Evolutionary conservation across 192 early-diverging fungal species (phyloP).

Genomic region (Paraglomus occultum): DNA sequence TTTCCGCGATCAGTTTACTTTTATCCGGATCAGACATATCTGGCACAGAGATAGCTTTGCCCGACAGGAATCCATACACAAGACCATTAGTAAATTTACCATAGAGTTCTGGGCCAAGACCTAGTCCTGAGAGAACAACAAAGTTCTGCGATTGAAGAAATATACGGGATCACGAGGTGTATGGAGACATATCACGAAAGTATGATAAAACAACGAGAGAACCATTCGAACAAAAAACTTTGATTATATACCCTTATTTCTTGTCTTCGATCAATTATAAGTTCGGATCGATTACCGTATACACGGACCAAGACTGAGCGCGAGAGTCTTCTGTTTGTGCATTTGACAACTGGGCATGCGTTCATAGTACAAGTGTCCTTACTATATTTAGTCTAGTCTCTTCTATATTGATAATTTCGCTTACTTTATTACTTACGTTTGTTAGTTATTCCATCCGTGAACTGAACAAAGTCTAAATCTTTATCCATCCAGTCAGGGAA

Average conservation of each 20-base stretch:
- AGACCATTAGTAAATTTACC: conserved; percentile 90
- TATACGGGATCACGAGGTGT: background rate
- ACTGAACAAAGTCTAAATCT: conserved; percentile 61
- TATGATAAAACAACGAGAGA: background rate
- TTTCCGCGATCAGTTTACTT: conserved; percentile 71
- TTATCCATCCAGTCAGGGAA: conserved; percentile 63
- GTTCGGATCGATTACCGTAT: conserved; percentile 84
- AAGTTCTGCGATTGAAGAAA: conserved; percentile 63
- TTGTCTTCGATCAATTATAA: conserved; percentile 85
- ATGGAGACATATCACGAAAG: background rate
- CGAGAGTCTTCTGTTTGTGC: conserved; percentile 55
- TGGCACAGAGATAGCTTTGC: conserved; percentile 64
- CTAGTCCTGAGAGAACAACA: conserved; percentile 63
- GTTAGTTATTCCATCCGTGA: conserved; percentile 83
- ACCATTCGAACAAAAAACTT: background rate
- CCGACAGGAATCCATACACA: conserved; percentile 85
- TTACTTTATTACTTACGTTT: conserved; percentile 49
- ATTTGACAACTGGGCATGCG: conserved; percentile 57
- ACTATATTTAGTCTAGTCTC: background rate
- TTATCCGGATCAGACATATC: conserved; percentile 76
- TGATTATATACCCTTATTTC: conserved; percentile 73
- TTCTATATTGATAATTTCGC: conserved; percentile 1
- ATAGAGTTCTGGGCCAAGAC: conserved; percentile 75
- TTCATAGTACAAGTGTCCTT: conserved; percentile 1
- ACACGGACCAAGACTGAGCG: conserved; percentile 78